These are phyloP conservation scores for Ogataea zsoltii DNA, from an alignment of 805 yeast genomes.

Conservation along the genomic window DNA sequence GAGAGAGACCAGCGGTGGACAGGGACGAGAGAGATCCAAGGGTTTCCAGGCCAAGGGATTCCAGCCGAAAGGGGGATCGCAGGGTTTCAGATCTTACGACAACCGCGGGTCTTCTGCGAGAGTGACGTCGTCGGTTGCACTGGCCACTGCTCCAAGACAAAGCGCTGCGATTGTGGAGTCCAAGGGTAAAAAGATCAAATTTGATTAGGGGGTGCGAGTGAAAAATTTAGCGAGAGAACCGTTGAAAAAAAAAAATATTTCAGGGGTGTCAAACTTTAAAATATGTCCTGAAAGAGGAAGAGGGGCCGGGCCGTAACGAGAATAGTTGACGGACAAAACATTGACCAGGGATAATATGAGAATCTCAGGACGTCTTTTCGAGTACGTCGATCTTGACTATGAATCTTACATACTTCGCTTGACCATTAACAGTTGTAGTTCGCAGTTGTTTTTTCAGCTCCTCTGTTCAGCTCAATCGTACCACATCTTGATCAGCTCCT, in stretches of 20 bases:
- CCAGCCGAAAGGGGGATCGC: slow-evolving; percentile 1
- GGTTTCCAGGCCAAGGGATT: slow-evolving; percentile 28
- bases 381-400: no score
- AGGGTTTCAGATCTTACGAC: slow-evolving; percentile 10
- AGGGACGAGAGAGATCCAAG: slow-evolving; percentile 22
- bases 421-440: no score
- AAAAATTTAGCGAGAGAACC: background rate
- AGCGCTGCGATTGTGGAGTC: slow-evolving; percentile 87
- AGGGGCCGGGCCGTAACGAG: no score
- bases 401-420: no score
- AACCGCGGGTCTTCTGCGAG: slow-evolving; percentile 32
- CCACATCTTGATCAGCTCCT: slow-evolving; percentile 97
- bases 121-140: slow-evolving; percentile 76
- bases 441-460: no score
- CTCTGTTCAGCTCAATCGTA: slow-evolving; percentile 56
- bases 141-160: slow-evolving; percentile 86
- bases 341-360: no score
- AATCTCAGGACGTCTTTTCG: no score
- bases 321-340: no score
- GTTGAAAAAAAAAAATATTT: background rate
- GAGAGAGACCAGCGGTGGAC: slow-evolving; percentile 2
- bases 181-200: slow-evolving; percentile 81
- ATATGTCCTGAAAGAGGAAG: no score
- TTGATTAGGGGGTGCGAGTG: slow-evolving; percentile 54
- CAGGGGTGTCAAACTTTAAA: no score